Conservation (phyloP, 2,329 filamentous ascomycete species). For the Talaromyces sp. region DNA sequence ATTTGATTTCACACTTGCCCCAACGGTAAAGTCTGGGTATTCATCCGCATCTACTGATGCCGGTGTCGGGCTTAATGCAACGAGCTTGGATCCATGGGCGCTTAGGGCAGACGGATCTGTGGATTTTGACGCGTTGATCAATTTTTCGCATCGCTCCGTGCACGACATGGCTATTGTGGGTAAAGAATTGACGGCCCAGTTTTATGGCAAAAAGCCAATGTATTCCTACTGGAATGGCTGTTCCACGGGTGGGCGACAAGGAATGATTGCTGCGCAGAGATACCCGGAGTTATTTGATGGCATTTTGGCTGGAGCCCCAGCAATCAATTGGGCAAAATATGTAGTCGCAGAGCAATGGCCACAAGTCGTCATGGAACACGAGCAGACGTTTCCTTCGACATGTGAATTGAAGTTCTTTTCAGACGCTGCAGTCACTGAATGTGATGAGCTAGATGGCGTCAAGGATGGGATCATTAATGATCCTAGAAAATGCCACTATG, state of each 20-base stretch:
- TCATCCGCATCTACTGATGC: constrained; percentile 1
- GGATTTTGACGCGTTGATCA: constrained; percentile 25
- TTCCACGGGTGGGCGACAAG: constrained; percentile 42
- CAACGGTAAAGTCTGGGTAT: neutral
- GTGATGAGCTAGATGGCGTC: constrained; percentile 33
- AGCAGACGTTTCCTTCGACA: constrained; percentile 11
- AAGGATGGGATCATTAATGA: constrained; percentile 23
- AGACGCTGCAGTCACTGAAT: constrained; percentile 27
- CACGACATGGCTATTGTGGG: constrained; percentile 31
- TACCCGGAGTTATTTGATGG: constrained; percentile 43
- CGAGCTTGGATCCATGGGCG: constrained; percentile 11
- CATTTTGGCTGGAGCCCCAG: constrained; percentile 39
- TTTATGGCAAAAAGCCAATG: constrained; percentile 24
- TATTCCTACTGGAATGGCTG: constrained; percentile 43
- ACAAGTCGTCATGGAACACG: constrained; percentile 19
- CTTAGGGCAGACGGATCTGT: constrained; percentile 23
- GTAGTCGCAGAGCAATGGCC: constrained; percentile 18
- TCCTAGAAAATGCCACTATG: constrained; percentile 16
- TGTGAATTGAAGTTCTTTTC: constrained; percentile 35
- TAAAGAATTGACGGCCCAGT: constrained; percentile 18
- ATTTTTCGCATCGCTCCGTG: constrained; percentile 28
- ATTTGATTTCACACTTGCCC: neutral
- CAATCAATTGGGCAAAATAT: constrained; percentile 24
- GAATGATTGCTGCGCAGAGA: constrained; percentile 37
- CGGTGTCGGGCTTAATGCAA: neutral